A percentile compares a stretch with the other conserved stretches of the same genome.
These are phyloP conservation scores for Lactifluus subvellereus DNA, from an alignment of 768 basidiomycete species.

Conservation along the genomic window DNA sequence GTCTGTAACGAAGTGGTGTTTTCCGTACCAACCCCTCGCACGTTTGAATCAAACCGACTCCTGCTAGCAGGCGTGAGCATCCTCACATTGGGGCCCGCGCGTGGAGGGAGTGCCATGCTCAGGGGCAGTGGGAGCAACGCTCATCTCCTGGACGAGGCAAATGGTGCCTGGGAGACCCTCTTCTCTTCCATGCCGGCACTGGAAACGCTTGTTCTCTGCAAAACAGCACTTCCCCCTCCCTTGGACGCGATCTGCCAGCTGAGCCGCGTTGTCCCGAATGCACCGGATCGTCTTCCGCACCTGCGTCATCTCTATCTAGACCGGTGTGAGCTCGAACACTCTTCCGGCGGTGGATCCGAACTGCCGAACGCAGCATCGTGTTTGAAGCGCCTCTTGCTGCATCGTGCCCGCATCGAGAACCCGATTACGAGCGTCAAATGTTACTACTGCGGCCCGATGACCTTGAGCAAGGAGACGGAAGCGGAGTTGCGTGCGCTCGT, in stretches of 20 bases:
- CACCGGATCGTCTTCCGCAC: constrained; percentile 11
- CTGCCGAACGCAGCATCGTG: not conserved
- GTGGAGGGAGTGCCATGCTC: not conserved
- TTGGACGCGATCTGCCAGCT: not conserved
- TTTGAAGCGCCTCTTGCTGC: not conserved
- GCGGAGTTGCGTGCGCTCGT: constrained; percentile 3
- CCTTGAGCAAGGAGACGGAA: not conserved
- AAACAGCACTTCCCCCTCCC: not conserved
- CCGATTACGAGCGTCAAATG: constrained; percentile 4
- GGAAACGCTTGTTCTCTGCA: not conserved
- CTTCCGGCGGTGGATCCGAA: not conserved
- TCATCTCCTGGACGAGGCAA: not conserved
- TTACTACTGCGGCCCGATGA: constrained; percentile 5
- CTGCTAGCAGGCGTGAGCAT: not conserved
- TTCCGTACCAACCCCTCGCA: not conserved
- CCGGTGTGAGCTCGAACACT: not conserved
- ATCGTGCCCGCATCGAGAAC: constrained; percentile 3
- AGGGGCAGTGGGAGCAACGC: not conserved
- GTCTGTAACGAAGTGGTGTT: not conserved
- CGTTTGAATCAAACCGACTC: not conserved
- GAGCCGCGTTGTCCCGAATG: not conserved
- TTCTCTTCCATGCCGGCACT: not conserved
- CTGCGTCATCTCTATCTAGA: not conserved
- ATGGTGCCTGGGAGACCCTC: not conserved
- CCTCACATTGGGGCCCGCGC: not conserved